phyloP scores from a whole-genome alignment of 2,329 filamentous ascomycete species.

The Macroventuria anomochaeta region DNA sequence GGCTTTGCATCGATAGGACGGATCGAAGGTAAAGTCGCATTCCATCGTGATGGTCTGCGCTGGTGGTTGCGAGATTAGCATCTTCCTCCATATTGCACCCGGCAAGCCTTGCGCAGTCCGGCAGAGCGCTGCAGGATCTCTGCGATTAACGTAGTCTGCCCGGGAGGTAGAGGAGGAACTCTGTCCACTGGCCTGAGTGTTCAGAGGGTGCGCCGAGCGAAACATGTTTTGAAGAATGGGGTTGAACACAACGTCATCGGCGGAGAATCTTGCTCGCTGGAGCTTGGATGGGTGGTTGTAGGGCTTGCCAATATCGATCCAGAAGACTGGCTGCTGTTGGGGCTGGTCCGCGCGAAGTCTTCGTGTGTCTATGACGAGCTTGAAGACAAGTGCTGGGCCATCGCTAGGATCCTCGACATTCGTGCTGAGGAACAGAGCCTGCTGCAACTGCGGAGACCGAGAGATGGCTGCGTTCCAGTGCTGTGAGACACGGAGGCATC shows the following conservation, averaged over 20 bases:
- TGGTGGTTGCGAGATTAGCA: conserved; percentile 17
- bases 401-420: conserved; percentile 3
- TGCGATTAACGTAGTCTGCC: neutral
- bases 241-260: conserved; percentile 13
- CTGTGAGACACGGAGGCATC: conserved; percentile 14
- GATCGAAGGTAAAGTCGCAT: conserved; percentile 20
- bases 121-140: conserved; percentile 9
- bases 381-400: conserved; percentile 17
- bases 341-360: neutral
- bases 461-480: conserved; percentile 15
- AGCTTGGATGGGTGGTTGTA: conserved; percentile 2
- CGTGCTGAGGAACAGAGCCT: conserved; percentile 13
- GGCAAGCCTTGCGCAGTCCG: conserved; percentile 8
- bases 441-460: conserved; percentile 12
- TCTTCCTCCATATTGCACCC: conserved; percentile 15
- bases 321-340: conserved; percentile 13
- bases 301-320: conserved; percentile 10
- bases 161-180: neutral
- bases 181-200: neutral
- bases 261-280: neutral
- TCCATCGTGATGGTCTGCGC: conserved; percentile 19
- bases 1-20: conserved; percentile 16
- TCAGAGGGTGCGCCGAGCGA: conserved; percentile 6
- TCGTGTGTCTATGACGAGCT: conserved; percentile 17
- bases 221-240: conserved; percentile 18